These are phyloP conservation scores for Pichia ethanolica DNA, from an alignment of 805 yeast genomes.

Conservation along the genomic window DNA sequence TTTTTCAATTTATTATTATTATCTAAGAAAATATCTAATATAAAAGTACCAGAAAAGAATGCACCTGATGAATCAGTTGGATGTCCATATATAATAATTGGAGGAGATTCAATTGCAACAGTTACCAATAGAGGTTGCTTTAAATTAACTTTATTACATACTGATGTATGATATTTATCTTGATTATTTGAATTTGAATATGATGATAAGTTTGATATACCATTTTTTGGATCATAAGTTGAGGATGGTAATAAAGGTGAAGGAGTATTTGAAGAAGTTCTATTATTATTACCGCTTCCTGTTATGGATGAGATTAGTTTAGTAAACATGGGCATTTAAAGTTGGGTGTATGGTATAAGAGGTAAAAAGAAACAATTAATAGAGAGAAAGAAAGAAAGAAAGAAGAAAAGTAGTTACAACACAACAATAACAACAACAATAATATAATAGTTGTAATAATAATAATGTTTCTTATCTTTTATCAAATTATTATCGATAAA, in stretches of 20 bases:
- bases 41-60: conserved; percentile 70
- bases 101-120: conserved; percentile 81
- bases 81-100: conserved; percentile 75
- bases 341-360: background rate
- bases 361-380: background rate
- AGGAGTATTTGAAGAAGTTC: background rate
- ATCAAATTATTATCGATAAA: too few relatives aligned
- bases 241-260: background rate
- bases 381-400: background rate
- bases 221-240: background rate
- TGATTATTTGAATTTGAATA: background rate
- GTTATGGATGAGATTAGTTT: background rate
- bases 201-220: background rate
- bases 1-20: background rate
- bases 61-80: conserved; percentile 80
- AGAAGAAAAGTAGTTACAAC: too few relatives aligned
- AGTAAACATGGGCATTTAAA: background rate
- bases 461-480: too few relatives aligned
- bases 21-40: conserved; percentile 39
- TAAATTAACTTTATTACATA: conserved; percentile 20
- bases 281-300: background rate
- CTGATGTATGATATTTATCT: conserved; percentile 22
- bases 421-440: too few relatives aligned
- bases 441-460: too few relatives aligned
- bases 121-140: conserved; percentile 33